A percentile compares a stretch with the other conserved stretches of the same genome.
phyloP scores from a whole-genome alignment of 108 stramenopile genomes.

The Cyclostephanos tholiformis region DNA sequence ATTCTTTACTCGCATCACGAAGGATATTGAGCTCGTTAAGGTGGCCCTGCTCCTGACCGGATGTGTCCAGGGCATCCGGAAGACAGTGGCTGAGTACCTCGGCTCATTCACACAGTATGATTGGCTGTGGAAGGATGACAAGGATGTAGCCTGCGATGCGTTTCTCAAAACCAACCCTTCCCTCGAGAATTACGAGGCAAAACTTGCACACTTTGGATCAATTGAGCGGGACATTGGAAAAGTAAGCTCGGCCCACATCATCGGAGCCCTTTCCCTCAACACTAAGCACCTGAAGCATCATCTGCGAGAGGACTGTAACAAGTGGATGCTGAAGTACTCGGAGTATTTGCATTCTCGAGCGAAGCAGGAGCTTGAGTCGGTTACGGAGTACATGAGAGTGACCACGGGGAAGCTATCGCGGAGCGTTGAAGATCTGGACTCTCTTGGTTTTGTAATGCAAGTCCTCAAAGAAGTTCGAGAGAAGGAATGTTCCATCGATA shows the following conservation, averaged over 20 bases:
- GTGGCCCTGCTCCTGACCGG: conserved; percentile 90
- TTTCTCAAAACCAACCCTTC: conserved; percentile 73
- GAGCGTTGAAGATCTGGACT: conserved; percentile 78
- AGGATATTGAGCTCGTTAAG: conserved; percentile 89
- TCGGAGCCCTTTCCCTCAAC: conserved; percentile 88
- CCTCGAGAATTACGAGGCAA: conserved; percentile 76
- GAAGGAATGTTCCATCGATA: conserved; percentile 62
- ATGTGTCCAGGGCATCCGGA: conserved; percentile 85
- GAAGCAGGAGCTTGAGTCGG: conserved; percentile 61
- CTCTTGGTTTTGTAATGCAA: conserved; percentile 82
- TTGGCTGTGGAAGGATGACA: conserved; percentile 91
- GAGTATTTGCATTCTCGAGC: conserved; percentile 52
- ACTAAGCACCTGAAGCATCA: conserved; percentile 75
- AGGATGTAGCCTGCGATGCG: conserved; percentile 75
- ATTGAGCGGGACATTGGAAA: conserved; percentile 72
- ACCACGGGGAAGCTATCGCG: conserved; percentile 61
- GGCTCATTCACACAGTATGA: conserved; percentile 70
- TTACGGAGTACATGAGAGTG: conserved; percentile 84
- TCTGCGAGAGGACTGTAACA: conserved; percentile 71
- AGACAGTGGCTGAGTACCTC: conserved; percentile 87
- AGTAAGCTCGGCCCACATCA: conserved; percentile 80
- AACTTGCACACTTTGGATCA: conserved; percentile 63
- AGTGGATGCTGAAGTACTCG: conserved; percentile 76
- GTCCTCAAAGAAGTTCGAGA: conserved; percentile 70
- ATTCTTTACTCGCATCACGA: conserved; percentile 89